Base-by-base conservation (phyloP, 441 rosid species). In the Adansonia grandidieri region DNA sequence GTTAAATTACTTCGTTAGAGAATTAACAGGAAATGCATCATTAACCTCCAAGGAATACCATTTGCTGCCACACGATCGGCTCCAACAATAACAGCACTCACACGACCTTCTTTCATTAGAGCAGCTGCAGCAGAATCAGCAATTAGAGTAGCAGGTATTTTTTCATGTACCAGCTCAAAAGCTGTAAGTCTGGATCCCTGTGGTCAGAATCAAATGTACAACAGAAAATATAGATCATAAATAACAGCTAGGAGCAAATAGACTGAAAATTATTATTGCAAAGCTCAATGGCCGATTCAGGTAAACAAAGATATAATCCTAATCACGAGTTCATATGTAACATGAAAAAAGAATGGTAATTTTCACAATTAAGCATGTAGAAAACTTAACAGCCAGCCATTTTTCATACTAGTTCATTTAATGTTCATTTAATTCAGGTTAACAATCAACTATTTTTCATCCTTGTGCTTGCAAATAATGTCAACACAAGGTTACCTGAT, bases 141-240 rank as follows among this genome's bases (percentile, higher is more conserved):
- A 79, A 95, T 74, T 15, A 95, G 97, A 68, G 99, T 91, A 37
- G 98, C 95, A 19, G 97, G 96, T 74, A 93, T 92, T 6, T 85
- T 90, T 54, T 95, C 97, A 79, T 95, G 97, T 64, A 92, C 98
- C 80, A 93, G 82, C 89, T 93, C 98, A 73, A 87, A 95, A 51
- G 98, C 98, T 22, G 99, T 95, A 76, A 93, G 97, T 73, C 99
- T 86, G 6, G 98, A 92, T 77, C 98, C 99, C 99, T 93, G 89
- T 63, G 79, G 62, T 71, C 50, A 66, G 44, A 77, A 57, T 3
- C n/a, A 58, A 48, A 57, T 13, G 22, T 58, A 77, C 1, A 9
- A 62, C 57, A 10, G 58, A 77, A 65, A 70, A 51, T 9, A 37
- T 50, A 70, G 74, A 22, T 70, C 14, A 15, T 14, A 8, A 13